These are phyloP conservation scores for Pseudogymnoascus verrucosus DNA, from an alignment of 2,329 filamentous ascomycete genomes.

Conservation along the genomic window DNA sequence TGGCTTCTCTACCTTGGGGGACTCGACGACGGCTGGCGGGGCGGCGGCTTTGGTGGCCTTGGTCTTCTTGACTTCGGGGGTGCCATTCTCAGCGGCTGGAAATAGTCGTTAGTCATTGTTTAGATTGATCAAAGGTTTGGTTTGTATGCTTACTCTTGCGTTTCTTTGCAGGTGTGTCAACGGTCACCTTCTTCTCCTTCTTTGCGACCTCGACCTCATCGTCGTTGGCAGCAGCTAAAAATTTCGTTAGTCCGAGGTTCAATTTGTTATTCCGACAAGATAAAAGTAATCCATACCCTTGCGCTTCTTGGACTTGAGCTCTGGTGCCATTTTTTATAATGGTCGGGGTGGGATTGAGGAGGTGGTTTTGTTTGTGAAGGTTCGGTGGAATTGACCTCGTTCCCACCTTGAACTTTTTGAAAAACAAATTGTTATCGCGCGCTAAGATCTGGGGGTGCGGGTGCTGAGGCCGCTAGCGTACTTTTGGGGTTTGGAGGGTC, in stretches of 20 bases:
- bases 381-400: constrained; percentile 7
- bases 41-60: constrained; percentile 22
- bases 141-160: constrained; percentile 24
- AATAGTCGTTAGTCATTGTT: background rate
- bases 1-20: constrained; percentile 27
- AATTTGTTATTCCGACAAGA: background rate
- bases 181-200: constrained; percentile 32
- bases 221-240: constrained; percentile 29
- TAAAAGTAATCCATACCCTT: constrained; percentile 33
- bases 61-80: constrained; percentile 27
- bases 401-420: constrained; percentile 10
- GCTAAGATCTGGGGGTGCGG: constrained; percentile 8
- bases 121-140: background rate
- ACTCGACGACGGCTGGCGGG: constrained; percentile 11
- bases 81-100: constrained; percentile 26
- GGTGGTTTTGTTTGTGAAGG: constrained; percentile 2
- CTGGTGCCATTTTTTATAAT: constrained; percentile 40
- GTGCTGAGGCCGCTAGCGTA: constrained; percentile 8
- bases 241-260: constrained; percentile 14
- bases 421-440: constrained; percentile 10
- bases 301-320: constrained; percentile 47
- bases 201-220: constrained; percentile 28
- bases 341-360: background rate
- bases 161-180: constrained; percentile 24
- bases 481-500: background rate